Percentiles rank a stretch among this genome's conserved stretches.
phyloP scores from a whole-genome alignment of 495 filamentous ascomycete genomes.

The Trichoderma erinaceum region DNA sequence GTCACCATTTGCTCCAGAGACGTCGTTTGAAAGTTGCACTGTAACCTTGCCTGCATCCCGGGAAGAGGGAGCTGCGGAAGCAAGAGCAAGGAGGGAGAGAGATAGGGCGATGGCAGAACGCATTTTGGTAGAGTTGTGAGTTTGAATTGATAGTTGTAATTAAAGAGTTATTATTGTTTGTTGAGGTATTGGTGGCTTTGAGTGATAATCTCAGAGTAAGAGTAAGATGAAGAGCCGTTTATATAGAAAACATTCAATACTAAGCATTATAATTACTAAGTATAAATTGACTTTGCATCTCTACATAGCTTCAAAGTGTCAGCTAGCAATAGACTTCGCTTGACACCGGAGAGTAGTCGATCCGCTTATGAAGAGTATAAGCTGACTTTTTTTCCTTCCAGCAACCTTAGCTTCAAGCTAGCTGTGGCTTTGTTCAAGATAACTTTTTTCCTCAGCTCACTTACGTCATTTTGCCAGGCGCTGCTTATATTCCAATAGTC shows the following conservation, averaged over 20 bases:
- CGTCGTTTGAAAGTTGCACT: background rate
- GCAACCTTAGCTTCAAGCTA: background rate
- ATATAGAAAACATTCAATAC: background rate
- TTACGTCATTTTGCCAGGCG: background rate
- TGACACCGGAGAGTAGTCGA: no score
- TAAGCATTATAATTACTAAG: background rate
- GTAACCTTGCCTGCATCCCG: background rate
- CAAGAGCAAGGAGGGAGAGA: background rate
- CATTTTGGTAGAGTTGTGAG: background rate
- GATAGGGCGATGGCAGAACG: background rate
- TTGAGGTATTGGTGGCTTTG: background rate
- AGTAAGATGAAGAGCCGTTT: background rate
- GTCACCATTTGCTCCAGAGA: slow-evolving; percentile 1
- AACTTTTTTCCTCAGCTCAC: background rate
- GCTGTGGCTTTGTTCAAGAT: background rate
- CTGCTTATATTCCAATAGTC: background rate
- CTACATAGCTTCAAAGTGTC: no score
- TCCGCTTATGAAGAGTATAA: no score
- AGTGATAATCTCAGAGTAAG: background rate
- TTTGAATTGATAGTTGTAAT: background rate
- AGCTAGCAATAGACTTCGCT: no score
- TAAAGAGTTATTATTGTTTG: background rate
- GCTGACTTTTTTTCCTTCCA: background rate
- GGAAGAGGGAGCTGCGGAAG: background rate
- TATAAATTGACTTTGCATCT: background rate